Evolutionary conservation across 768 basidiomycete species (phyloP).

Genomic region (Rhizopogon roseolus): DNA sequence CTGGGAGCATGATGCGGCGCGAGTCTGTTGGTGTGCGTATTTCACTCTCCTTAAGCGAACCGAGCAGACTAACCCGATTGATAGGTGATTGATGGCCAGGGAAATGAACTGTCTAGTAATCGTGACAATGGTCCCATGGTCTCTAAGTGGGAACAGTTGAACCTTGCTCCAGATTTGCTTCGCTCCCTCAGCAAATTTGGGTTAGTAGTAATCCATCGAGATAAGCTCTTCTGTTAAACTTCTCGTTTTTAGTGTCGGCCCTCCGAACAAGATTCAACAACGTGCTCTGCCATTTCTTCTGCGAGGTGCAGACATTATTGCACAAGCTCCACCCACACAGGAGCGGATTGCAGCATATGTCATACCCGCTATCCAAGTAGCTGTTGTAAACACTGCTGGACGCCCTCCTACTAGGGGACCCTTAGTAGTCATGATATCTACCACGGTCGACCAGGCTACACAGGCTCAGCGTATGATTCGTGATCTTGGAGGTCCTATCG

Average conservation of each 20-base stretch:
- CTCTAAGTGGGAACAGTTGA: conserved; percentile 94
- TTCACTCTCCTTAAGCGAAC: conserved; percentile 4
- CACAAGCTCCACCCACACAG: conserved; percentile 97
- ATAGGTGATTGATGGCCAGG: conserved; percentile 53
- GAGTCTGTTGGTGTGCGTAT: conserved; percentile 68
- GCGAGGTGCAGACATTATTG: conserved; percentile 93
- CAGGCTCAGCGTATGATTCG: conserved; percentile 95
- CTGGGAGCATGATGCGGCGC: conserved; percentile 56
- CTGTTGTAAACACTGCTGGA: conserved; percentile 56
- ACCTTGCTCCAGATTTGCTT: conserved; percentile 80
- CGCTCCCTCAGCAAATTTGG: conserved; percentile 91
- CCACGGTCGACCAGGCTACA: conserved; percentile 97
- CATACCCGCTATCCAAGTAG: conserved; percentile 84
- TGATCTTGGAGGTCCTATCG: conserved; percentile 90
- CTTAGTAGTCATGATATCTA: conserved; percentile 90
- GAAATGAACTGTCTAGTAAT: conserved; percentile 49
- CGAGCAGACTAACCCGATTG: conserved; percentile 13
- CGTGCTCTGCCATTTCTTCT: conserved; percentile 94
- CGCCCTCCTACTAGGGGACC: conserved; percentile 66
- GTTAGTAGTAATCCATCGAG: conserved; percentile 40
- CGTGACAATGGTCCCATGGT: conserved; percentile 78
- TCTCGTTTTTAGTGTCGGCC: conserved; percentile 67
- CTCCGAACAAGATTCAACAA: conserved; percentile 98
- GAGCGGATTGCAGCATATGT: conserved; percentile 98
- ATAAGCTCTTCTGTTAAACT: not conserved